Evolutionary conservation across 306 rosid species (phyloP), one percentile per base, ranked within the genome.

Genomic region (Castanea sativa): DNA sequence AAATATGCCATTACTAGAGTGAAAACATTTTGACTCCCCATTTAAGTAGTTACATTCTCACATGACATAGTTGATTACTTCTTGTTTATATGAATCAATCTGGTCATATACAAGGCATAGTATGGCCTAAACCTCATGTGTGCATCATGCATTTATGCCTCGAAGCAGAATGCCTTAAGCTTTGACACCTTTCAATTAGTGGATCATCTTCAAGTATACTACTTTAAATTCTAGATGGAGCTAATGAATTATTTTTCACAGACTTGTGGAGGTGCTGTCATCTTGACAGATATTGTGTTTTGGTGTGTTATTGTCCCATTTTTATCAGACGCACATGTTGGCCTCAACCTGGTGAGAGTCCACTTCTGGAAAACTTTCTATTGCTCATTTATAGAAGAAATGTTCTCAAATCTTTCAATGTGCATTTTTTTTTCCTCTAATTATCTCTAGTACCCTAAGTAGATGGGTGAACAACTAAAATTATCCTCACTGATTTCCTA

Each of bases 231-330:
- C 58, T 25, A 32, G 5, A 19, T 76, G 51, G 73, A 79, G 59
- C 69, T 90, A 51, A 86, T 77, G 14, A 73, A 57, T 55, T 78
- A 35, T 51, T 63, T 67, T 67, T 74, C 65, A 75, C 87, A 94
- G 98, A 91, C 92, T n/a, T 86, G 92, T 30, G 96, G 94, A 73
- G 98, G 98, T 29, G 97, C 98, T 68, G 89, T 91, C 55, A 78
- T 89, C 67, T 65, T 94, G 58, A 94, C 98, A 12, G 98, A 94
- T 71, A 21, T 90, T 20, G 92, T 94, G 41, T 94, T 92, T 76
- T 94, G 98, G 98, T 79, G 96, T 64, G 82, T 94, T 49, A 93
- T 94, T 57, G 86, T 89, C 30, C 98, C 98, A 30, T 90, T 94
- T 80, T 33, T 92, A 71, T 84, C 87, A 4, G 80, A 77, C 61